Base-by-base conservation (phyloP, 2,329 filamentous ascomycete genomes). In the Rutstroemia sp. region DNA sequence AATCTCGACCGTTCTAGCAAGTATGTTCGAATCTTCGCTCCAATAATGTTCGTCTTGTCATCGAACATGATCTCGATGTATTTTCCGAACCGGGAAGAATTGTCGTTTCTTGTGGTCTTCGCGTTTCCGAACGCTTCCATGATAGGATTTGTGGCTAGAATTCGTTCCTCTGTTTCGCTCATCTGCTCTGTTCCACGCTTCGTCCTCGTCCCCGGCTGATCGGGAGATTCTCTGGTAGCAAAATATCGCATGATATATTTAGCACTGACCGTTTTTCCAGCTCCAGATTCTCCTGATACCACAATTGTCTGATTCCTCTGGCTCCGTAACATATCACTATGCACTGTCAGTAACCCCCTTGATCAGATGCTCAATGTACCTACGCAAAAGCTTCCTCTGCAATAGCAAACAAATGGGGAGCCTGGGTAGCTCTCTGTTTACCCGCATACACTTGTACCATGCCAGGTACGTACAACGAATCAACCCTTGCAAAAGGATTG, bases 231-330 rank as follows among this genome's bases (percentile, higher is more conserved):
- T 81, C 94, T 86, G 45, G 94, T 99, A 61, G 94, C 94, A 73
- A 99, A 99, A 77, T 99, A 99, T 68, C 94, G 85, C 94, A 99
- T 99, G 71, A 99, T 97, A 75, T 99, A 97, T 77, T 99, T 99
- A 67, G 94, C 94, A 74, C 92, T 97, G 72, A 99, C 94, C 5
- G 94, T 99, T 78, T 99, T 99, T 69, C 94, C 94, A 62, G 94
- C 94, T 81, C 94, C 94, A 54, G 94, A 99, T 74, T 99, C 94
- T 71, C 94, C 94, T 38, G 94, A 99, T n/a, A 99, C 94, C 54
- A 99, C 94, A 61, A 99, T 89, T 41, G 94, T 99, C 77, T 99
- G 94, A 75, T 99, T 99, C 74, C 91, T 92, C 65, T 82, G 81
- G 75, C 96, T 94, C 64, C 94, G 88, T 70, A 99, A 76, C 94